These are phyloP conservation scores for Favolaschia claudopus DNA, from an alignment of 768 basidiomycete species.

Conservation along the genomic window DNA sequence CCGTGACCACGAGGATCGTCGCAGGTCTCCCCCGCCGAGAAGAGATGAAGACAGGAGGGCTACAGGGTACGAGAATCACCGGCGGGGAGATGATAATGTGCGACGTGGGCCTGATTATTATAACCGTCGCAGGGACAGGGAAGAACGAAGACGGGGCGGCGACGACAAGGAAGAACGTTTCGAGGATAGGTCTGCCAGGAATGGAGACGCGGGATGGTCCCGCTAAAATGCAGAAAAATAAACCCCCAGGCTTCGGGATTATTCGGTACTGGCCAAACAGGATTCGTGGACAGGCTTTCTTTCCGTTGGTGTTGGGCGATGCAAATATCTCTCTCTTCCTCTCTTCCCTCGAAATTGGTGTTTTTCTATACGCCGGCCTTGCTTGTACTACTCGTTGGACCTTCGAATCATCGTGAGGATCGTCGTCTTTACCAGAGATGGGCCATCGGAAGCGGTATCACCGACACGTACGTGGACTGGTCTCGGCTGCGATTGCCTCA, in stretches of 20 bases:
- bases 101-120: slow-evolving; percentile 85
- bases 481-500: too few relatives aligned
- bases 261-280: slow-evolving; percentile 42
- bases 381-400: slow-evolving; percentile 59
- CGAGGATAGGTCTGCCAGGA: slow-evolving; percentile 79
- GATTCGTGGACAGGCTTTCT: slow-evolving; percentile 36
- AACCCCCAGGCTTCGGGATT: slow-evolving; percentile 43
- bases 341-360: slow-evolving; percentile 54
- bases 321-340: slow-evolving; percentile 40
- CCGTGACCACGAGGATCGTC: slow-evolving; percentile 60
- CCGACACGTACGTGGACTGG: slow-evolving; percentile 8
- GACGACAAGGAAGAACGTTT: slow-evolving; percentile 85
- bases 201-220: slow-evolving; percentile 81
- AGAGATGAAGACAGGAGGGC: slow-evolving; percentile 90
- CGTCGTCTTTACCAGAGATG: slow-evolving; percentile 36
- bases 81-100: slow-evolving; percentile 85
- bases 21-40: slow-evolving; percentile 52
- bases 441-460: slow-evolving; percentile 19
- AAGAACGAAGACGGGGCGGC: slow-evolving; percentile 83
- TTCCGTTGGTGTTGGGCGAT: slow-evolving; percentile 37
- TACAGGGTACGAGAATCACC: slow-evolving; percentile 92
- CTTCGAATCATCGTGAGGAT: slow-evolving; percentile 45
- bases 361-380: slow-evolving; percentile 64
- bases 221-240: slow-evolving; percentile 57
- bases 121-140: slow-evolving; percentile 88